phyloP scores from a whole-genome alignment of 2,329 filamentous ascomycete genomes.

The Aspergillus puulaauensis region DNA sequence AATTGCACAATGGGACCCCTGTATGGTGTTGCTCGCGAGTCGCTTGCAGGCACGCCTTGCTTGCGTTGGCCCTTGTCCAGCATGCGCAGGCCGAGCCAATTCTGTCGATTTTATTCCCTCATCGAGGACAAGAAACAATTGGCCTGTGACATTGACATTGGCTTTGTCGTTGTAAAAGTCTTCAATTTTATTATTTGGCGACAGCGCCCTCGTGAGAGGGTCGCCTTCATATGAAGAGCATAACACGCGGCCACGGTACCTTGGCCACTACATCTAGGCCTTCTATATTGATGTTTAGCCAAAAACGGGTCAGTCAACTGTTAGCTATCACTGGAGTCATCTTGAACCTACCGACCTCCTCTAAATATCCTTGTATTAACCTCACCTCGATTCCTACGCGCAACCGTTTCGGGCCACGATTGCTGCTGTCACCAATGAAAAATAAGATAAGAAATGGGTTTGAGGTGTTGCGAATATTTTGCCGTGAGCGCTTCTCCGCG shows the following conservation, averaged over 20 bases:
- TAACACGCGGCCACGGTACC: not conserved
- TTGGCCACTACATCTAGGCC: not conserved
- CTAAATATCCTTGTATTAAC: too few relatives aligned
- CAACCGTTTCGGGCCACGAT: too few relatives aligned
- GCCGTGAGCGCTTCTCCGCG: too few relatives aligned
- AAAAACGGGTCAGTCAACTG: constrained; percentile 6
- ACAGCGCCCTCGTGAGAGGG: not conserved
- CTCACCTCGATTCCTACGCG: too few relatives aligned
- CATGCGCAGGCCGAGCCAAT: not conserved
- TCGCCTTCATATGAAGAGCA: constrained; percentile 6
- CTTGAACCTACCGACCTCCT: not conserved
- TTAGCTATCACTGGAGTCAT: not conserved
- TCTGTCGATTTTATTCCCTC: not conserved
- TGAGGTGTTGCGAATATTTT: too few relatives aligned
- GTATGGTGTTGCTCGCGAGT: too few relatives aligned
- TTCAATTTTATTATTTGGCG: constrained; percentile 8
- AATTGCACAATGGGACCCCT: too few relatives aligned
- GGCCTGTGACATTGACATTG: not conserved
- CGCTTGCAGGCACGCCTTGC: too few relatives aligned
- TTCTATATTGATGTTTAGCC: not conserved
- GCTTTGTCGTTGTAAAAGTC: not conserved
- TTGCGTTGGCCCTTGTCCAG: too few relatives aligned
- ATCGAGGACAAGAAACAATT: not conserved
- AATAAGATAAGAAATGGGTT: too few relatives aligned
- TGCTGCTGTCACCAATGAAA: too few relatives aligned